These are phyloP conservation scores for Aspergillus thermomutatus DNA, from an alignment of 2,329 filamentous ascomycete genomes.

Conservation along the genomic window DNA sequence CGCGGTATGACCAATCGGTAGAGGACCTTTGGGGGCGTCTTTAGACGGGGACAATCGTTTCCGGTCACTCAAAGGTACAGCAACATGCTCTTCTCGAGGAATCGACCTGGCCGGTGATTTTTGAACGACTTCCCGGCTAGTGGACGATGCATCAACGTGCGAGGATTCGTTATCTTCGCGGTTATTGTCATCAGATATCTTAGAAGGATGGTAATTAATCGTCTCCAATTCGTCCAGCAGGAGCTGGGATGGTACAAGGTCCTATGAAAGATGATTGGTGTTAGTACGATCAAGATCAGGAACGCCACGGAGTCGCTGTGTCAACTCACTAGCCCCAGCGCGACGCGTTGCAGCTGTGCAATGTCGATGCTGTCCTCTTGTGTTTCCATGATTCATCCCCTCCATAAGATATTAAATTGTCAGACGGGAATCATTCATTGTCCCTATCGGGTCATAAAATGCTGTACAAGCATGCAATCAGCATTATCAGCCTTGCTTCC, in stretches of 20 bases:
- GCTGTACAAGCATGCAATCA: not conserved
- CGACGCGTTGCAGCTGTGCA: conserved; percentile 38
- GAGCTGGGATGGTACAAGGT: conserved; percentile 28
- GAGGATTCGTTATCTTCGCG: not conserved
- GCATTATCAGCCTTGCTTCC: not conserved
- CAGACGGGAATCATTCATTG: not conserved
- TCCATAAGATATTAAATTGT: not conserved
- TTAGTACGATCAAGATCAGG: conserved; percentile 27
- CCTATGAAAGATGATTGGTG: conserved; percentile 22
- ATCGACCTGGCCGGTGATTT: conserved; percentile 3
- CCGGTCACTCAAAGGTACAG: conserved; percentile 9
- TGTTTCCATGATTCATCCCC: conserved; percentile 32
- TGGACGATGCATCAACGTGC: not conserved
- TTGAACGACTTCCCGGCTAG: not conserved
- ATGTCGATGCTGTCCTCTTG: conserved; percentile 42
- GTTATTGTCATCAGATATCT: not conserved
- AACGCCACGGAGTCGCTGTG: conserved; percentile 24
- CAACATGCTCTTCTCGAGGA: conserved; percentile 18
- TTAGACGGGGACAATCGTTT: conserved; percentile 13
- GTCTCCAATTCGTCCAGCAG: conserved; percentile 9
- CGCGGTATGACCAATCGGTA: conserved; percentile 16
- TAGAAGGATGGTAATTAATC: conserved; percentile 5
- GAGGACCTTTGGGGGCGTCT: conserved; percentile 10
- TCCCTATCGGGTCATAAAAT: not conserved
- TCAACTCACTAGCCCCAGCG: conserved; percentile 38